Percentiles rank a stretch among this genome's conserved stretches.
These are phyloP conservation scores for Epichloe gansuensis DNA, from an alignment of 2,329 filamentous ascomycete genomes.

Conservation along the genomic window DNA sequence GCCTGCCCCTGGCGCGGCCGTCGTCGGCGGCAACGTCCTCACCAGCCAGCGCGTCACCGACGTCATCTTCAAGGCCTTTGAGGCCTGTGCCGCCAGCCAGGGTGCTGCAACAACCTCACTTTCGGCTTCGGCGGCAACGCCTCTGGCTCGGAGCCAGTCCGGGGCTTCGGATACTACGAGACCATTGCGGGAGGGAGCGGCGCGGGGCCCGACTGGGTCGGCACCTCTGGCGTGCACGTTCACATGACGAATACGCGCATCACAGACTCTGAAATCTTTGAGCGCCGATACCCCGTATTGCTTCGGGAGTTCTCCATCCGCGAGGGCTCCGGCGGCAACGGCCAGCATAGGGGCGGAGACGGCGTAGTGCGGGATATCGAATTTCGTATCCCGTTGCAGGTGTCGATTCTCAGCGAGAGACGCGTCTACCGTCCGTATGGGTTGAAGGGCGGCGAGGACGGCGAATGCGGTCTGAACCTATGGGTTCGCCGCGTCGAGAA, in stretches of 20 bases:
- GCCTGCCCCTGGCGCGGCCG: slow-evolving; percentile 64
- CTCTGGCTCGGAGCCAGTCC: slow-evolving; percentile 23
- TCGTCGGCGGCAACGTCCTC: slow-evolving; percentile 69
- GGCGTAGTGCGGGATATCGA: slow-evolving; percentile 70
- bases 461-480: slow-evolving; percentile 66
- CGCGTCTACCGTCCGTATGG: slow-evolving; percentile 58
- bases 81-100: slow-evolving; percentile 66
- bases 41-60: slow-evolving; percentile 33
- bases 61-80: slow-evolving; percentile 54
- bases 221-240: slow-evolving; percentile 31
- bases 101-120: slow-evolving; percentile 73
- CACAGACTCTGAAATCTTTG: slow-evolving; percentile 38
- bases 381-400: slow-evolving; percentile 64
- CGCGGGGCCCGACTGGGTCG: slow-evolving; percentile 45
- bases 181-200: slow-evolving; percentile 54
- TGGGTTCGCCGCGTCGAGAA: slow-evolving; percentile 69
- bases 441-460: slow-evolving; percentile 71
- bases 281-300: slow-evolving; percentile 54
- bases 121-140: slow-evolving; percentile 55
- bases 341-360: slow-evolving; percentile 58
- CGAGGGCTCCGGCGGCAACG: slow-evolving; percentile 48
- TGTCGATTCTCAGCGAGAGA: slow-evolving; percentile 65
- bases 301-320: slow-evolving; percentile 59
- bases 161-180: slow-evolving; percentile 42
- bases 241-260: slow-evolving; percentile 72